Conservation (phyloP, 768 basidiomycete species). For the Myochromella boudieri region DNA sequence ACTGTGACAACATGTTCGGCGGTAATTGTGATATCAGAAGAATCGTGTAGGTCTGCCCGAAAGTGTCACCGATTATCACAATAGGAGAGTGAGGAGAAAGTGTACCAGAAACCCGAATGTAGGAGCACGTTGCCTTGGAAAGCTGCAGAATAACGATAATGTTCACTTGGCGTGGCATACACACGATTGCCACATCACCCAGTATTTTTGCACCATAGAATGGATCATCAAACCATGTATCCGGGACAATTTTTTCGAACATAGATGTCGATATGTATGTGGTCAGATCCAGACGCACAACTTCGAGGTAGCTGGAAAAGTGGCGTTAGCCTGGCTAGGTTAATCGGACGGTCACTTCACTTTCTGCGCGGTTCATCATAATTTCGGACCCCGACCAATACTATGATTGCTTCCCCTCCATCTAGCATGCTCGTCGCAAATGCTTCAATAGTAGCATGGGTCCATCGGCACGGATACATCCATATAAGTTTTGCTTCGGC, state of each 20-base stretch:
- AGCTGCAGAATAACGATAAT: background rate
- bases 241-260: background rate
- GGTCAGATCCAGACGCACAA: background rate
- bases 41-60: no score
- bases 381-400: background rate
- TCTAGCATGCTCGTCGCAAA: background rate
- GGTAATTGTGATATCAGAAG: background rate
- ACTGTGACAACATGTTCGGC: background rate
- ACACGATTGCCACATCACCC: background rate
- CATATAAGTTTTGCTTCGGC: background rate
- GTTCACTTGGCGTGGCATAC: background rate
- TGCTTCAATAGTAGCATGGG: no score
- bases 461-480: background rate
- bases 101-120: background rate
- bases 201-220: background rate
- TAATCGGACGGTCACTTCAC: background rate
- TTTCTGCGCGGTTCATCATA: background rate
- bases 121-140: background rate
- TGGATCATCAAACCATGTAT: background rate
- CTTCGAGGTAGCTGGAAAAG: background rate
- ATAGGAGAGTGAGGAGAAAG: background rate
- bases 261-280: background rate
- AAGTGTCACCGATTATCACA: background rate
- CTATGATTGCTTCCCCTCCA: background rate
- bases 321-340: no score